A percentile compares a stretch with the other conserved stretches of the same genome.
Evolutionary conservation across 2,329 filamentous ascomycete species (phyloP).

Genomic region (Pseudocercospora fuligena): DNA sequence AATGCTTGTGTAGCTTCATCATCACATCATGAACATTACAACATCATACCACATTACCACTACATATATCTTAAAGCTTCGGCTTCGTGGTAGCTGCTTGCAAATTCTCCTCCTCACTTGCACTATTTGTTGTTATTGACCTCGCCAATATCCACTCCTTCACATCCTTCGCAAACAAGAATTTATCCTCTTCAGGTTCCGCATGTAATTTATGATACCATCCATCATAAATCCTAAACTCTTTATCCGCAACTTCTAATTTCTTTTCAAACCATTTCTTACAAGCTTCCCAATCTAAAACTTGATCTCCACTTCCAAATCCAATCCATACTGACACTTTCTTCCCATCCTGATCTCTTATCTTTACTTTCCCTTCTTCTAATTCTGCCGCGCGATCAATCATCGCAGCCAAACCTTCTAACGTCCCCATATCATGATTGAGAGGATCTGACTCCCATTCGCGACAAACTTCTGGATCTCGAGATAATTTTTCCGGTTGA

Average conservation of each 20-base stretch:
- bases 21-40: not conserved
- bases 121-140: conserved; percentile 17
- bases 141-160: conserved; percentile 42
- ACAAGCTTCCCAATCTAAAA: conserved; percentile 68
- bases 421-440: conserved; percentile 81
- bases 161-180: conserved; percentile 40
- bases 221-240: conserved; percentile 74
- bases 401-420: conserved; percentile 78
- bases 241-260: conserved; percentile 66
- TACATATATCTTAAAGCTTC: conserved; percentile 16
- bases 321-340: conserved; percentile 71
- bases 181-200: conserved; percentile 44
- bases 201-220: conserved; percentile 70
- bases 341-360: conserved; percentile 50
- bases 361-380: conserved; percentile 58
- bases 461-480: conserved; percentile 68
- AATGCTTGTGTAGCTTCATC: not conserved
- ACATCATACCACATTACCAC: not conserved
- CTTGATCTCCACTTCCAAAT: conserved; percentile 76
- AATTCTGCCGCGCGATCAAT: conserved; percentile 73
- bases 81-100: conserved; percentile 11
- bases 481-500: conserved; percentile 66
- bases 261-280: conserved; percentile 64
- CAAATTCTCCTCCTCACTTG: not conserved
- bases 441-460: conserved; percentile 69